phyloP scores from a whole-genome alignment of 331 rosid species.

The Rosa hybrid region DNA sequence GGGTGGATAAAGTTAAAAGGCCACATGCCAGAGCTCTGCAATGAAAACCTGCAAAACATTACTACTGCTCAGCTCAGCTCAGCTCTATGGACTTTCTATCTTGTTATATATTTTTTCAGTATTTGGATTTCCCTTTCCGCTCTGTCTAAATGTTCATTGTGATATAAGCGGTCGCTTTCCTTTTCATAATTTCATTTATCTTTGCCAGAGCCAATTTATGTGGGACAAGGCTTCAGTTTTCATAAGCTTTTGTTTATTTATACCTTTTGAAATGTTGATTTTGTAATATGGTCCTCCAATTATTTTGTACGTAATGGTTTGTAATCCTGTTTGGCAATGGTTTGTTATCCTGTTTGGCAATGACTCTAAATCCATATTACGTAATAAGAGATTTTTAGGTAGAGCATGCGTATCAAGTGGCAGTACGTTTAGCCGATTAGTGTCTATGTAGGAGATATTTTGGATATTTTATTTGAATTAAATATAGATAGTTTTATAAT shows the following conservation, averaged over 20 bases:
- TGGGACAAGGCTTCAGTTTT: constrained; percentile 17
- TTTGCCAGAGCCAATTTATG: constrained; percentile 14
- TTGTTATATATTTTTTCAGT: constrained; percentile 1
- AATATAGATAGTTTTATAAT: no score
- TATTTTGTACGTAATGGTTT: no score
- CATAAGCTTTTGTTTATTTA: background rate
- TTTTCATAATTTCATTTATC: constrained; percentile 25
- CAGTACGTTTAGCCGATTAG: no score
- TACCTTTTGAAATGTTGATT: background rate
- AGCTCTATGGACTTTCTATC: constrained; percentile 26
- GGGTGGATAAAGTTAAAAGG: constrained; percentile 81
- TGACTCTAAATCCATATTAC: no score
- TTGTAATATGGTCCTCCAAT: background rate
- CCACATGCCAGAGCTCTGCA: constrained; percentile 76
- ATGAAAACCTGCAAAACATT: constrained; percentile 75
- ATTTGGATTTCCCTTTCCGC: constrained; percentile 5
- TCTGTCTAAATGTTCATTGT: constrained; percentile 28
- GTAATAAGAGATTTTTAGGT: no score
- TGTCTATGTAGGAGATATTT: no score
- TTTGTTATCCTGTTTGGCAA: no score
- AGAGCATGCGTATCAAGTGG: no score
- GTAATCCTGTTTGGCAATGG: background rate
- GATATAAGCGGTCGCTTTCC: constrained; percentile 66
- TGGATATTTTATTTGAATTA: no score
- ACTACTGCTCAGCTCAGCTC: constrained; percentile 22